phyloP scores from a whole-genome alignment of 179 eudicot species.

The Silene coronaria region DNA sequence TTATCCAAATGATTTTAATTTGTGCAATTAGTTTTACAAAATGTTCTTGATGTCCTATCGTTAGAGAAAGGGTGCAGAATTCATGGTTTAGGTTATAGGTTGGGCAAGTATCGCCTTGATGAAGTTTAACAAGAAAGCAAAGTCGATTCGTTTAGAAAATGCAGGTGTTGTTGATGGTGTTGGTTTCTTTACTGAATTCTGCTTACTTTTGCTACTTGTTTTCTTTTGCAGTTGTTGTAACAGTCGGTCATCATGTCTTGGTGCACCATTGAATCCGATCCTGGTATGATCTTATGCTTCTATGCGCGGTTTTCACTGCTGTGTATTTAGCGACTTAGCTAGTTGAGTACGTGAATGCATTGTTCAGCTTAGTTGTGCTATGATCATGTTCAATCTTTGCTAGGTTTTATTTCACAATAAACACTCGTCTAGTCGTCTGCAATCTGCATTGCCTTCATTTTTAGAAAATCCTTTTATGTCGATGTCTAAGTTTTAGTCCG shows the following conservation, averaged over 20 bases:
- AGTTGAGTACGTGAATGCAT: background rate
- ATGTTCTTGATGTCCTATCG: no score
- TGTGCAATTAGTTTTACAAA: background rate
- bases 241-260: slow-evolving; percentile 29
- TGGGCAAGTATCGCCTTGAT: no score
- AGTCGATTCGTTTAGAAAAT: background rate
- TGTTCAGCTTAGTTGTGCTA: background rate
- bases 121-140: no score
- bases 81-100: background rate
- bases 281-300: slow-evolving; percentile 19
- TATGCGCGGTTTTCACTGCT: background rate
- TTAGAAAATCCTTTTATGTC: background rate
- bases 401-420: background rate
- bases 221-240: slow-evolving; percentile 17
- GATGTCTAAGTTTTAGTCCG: background rate
- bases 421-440: no score
- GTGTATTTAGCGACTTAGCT: background rate
- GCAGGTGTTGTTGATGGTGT: background rate
- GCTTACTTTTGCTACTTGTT: background rate
- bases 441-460: no score
- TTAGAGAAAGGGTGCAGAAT: background rate
- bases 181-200: background rate
- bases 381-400: background rate
- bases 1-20: background rate
- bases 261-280: slow-evolving; percentile 40